phyloP scores from a whole-genome alignment of 371 early-diverging fungal species.

The Mortierella sp. region DNA sequence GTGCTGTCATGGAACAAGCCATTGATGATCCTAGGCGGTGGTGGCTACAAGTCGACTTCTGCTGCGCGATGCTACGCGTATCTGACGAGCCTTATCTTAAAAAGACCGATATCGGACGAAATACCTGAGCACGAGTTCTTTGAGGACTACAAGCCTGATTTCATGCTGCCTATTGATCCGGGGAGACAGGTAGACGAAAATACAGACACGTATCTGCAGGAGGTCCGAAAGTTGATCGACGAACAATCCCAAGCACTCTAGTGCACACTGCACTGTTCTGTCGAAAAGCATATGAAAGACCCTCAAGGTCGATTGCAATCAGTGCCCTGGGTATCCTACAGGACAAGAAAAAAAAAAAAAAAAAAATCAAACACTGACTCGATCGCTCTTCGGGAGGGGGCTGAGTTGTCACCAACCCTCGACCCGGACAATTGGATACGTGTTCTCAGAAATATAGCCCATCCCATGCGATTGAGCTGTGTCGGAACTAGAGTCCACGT shows the following conservation, averaged over 20 bases:
- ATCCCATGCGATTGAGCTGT: too few relatives aligned
- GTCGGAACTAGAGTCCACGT: too few relatives aligned
- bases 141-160: slow-evolving; percentile 74
- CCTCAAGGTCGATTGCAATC: too few relatives aligned
- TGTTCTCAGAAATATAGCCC: too few relatives aligned
- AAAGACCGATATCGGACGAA: slow-evolving; percentile 52
- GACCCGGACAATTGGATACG: too few relatives aligned
- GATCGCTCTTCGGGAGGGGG: too few relatives aligned
- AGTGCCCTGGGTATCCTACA: background rate
- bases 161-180: slow-evolving; percentile 57
- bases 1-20: slow-evolving; percentile 55
- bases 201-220: slow-evolving; percentile 36
- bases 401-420: too few relatives aligned
- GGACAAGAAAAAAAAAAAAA: too few relatives aligned
- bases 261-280: too few relatives aligned
- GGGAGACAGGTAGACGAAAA: slow-evolving; percentile 56
- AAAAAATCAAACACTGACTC: too few relatives aligned
- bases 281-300: too few relatives aligned
- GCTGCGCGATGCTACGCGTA: slow-evolving; percentile 87
- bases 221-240: slow-evolving; percentile 12
- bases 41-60: slow-evolving; percentile 86
- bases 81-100: slow-evolving; percentile 65
- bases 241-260: slow-evolving; percentile 5
- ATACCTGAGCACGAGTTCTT: slow-evolving; percentile 79
- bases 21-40: slow-evolving; percentile 76